These are phyloP conservation scores for Penicillium alfredii DNA, from an alignment of 495 filamentous ascomycete genomes.

Conservation along the genomic window DNA sequence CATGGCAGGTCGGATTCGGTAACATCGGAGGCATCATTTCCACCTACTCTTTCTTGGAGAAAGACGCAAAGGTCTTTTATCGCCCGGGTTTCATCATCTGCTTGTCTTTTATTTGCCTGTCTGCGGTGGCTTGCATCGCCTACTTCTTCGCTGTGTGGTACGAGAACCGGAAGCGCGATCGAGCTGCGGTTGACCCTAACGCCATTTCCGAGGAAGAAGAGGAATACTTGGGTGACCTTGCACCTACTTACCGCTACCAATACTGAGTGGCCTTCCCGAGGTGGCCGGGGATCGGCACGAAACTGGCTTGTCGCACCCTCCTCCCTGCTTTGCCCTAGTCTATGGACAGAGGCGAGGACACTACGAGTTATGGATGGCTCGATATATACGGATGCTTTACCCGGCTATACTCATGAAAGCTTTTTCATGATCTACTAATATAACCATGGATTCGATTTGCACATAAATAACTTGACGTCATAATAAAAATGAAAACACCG, in stretches of 20 bases:
- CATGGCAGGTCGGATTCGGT: slow-evolving; percentile 90
- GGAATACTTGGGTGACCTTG: slow-evolving; percentile 34
- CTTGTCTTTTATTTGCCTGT: slow-evolving; percentile 66
- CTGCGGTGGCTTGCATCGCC: slow-evolving; percentile 49
- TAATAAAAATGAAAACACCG: too few species aligned
- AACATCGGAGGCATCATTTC: slow-evolving; percentile 89
- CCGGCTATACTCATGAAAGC: too few species aligned
- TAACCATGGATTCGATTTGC: too few species aligned
- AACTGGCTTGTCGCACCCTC: too few species aligned
- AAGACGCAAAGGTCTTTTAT: slow-evolving; percentile 61
- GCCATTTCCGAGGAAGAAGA: slow-evolving; percentile 23
- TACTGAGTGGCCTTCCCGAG: slow-evolving; percentile 24
- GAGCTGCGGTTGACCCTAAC: slow-evolving; percentile 16
- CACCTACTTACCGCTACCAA: slow-evolving; percentile 36
- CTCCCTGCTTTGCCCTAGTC: too few species aligned
- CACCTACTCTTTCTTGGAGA: slow-evolving; percentile 70
- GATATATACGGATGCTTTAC: too few species aligned
- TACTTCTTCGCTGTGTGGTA: slow-evolving; percentile 55
- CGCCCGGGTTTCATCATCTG: slow-evolving; percentile 73
- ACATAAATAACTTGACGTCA: too few species aligned
- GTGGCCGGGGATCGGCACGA: too few species aligned
- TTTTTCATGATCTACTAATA: too few species aligned
- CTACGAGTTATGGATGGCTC: too few species aligned
- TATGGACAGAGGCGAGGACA: too few species aligned
- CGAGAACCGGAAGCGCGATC: slow-evolving; percentile 62